Evolutionary conservation across 768 basidiomycete species (phyloP), one percentile per base, ranked within the genome.

Genomic region (Sistotremastrum suecicum): DNA sequence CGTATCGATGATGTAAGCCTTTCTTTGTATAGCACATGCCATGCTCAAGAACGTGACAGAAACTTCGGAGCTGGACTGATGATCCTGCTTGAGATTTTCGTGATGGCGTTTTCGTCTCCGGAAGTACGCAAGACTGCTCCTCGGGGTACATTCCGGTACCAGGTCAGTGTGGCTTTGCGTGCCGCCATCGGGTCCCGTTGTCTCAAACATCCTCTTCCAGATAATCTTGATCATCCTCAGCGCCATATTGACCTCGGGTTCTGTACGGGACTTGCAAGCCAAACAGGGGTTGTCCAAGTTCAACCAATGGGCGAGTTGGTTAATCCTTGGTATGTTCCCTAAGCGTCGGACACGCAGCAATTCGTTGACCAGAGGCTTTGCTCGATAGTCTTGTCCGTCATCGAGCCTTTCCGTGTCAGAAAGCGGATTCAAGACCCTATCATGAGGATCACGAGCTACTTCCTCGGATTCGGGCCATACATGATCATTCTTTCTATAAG

Each of bases 401-500:
- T 11, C 11, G 12, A 6, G 20, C 3, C 31, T 33, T 43, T 56
- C 51, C 43, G 57, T 53, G 39, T 49, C 58, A 34, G 61, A 68
- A 20, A 20, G 20, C 20, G 20, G 20, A 20, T 20, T 48, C 60
- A 60, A 29, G 67, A 61, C 4, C 60, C 70, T 2, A 59, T 60
- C 43, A 71, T 76, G 1, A 78, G 72, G 53, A 64, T 81, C 9
- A 60, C 80, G 33, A 66, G 68, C 31, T 75, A 77, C 54, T 83
- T 83, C 58, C 70, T 86, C 39, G 75, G 77, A 5, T 83, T 88
- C 50, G 73, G 75, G 0, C 78, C 79, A 3, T 80, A 77, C 54
- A 90, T 89, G 49, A 69, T 87, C 34, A 69, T 87, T 35, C 69
- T 91, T 11, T 85, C 87, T 3, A 83, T 89, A 58, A 82, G 81